These are phyloP conservation scores for Asterochloris sp. DNA, from an alignment of 139 green algal species.

Conservation along the genomic window DNA sequence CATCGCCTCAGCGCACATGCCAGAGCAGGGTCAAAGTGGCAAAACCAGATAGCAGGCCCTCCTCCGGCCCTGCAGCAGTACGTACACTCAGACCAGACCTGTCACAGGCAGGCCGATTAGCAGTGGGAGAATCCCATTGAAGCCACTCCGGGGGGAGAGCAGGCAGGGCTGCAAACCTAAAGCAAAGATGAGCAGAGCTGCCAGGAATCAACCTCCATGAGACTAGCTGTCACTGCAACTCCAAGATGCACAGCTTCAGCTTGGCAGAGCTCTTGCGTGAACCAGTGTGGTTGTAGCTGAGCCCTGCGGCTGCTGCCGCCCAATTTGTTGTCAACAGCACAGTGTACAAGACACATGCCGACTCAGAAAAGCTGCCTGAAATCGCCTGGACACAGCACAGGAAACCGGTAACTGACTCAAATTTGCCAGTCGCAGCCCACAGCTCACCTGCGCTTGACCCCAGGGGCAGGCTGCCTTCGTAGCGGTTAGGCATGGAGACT, in stretches of 20 bases:
- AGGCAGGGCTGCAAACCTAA: too few relatives aligned
- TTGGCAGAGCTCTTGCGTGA: not conserved
- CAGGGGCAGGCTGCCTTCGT: not conserved
- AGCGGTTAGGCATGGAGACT: conserved; percentile 18
- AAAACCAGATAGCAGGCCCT: not conserved
- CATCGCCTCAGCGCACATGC: not conserved
- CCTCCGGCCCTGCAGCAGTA: not conserved
- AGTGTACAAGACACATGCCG: not conserved
- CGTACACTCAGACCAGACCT: not conserved
- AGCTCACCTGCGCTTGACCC: not conserved
- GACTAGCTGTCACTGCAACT: too few relatives aligned
- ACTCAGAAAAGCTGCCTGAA: too few relatives aligned
- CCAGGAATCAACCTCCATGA: too few relatives aligned
- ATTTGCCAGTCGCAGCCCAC: not conserved
- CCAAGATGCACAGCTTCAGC: too few relatives aligned
- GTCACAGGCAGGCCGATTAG: not conserved
- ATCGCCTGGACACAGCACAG: not conserved
- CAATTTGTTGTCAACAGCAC: not conserved
- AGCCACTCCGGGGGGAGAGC: too few relatives aligned
- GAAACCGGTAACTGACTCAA: not conserved
- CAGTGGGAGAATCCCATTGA: too few relatives aligned
- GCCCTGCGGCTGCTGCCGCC: not conserved
- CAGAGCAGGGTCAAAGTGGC: not conserved
- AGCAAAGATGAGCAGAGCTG: too few relatives aligned
- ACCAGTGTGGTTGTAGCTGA: not conserved